Conservation (phyloP, 169 alveolate genomes). For the Eimeria acervulina region DNA sequence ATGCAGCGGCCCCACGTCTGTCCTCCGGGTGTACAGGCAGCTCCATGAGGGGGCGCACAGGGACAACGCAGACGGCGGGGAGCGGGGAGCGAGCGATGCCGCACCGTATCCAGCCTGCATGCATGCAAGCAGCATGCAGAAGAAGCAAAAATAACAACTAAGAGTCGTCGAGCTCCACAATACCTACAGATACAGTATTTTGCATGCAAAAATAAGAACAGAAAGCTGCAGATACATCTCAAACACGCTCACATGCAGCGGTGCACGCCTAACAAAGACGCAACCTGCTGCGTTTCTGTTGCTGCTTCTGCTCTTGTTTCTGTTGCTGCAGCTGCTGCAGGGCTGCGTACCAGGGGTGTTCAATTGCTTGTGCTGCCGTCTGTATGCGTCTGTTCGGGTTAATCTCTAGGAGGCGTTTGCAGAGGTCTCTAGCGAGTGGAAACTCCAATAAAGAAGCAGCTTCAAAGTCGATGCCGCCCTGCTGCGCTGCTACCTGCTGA, state of each 20-base stretch:
- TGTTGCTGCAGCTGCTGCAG: background rate
- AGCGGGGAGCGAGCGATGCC: background rate
- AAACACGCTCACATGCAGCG: background rate
- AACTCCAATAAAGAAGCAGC: conserved; percentile 92
- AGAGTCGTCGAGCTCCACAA: too few relatives aligned
- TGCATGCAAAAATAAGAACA: too few relatives aligned
- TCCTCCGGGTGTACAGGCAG: background rate
- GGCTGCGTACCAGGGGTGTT: conserved; percentile 92
- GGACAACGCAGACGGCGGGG: background rate
- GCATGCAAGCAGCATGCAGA: background rate
- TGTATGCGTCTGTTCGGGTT: conserved; percentile 91
- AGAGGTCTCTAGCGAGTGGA: conserved; percentile 94
- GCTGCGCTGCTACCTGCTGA: conserved; percentile 55
- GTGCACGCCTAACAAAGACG: background rate
- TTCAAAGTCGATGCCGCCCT: conserved; percentile 89
- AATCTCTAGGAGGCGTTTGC: conserved; percentile 91
- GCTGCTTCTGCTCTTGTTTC: too few relatives aligned
- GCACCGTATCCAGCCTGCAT: background rate
- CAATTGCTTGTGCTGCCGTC: conserved; percentile 91
- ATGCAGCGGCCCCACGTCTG: too few relatives aligned
- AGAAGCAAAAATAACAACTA: too few relatives aligned
- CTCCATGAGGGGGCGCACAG: background rate
- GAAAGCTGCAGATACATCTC: background rate
- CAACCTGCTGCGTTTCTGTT: background rate
- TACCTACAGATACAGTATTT: too few relatives aligned